These are phyloP conservation scores for Auricularia heimuer DNA, from an alignment of 768 basidiomycete species.

Conservation along the genomic window DNA sequence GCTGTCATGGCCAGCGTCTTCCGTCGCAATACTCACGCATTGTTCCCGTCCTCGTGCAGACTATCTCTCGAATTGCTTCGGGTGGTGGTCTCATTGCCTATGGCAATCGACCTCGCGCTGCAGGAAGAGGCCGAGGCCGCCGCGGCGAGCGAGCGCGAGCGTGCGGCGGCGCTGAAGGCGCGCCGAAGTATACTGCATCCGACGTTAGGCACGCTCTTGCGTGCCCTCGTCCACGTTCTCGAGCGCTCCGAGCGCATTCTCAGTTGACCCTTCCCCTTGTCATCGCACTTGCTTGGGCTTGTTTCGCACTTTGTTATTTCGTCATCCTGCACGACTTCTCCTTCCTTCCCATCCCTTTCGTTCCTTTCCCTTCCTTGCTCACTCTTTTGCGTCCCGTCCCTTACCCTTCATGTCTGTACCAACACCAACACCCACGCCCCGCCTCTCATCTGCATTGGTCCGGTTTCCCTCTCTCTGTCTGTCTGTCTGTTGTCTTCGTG, in stretches of 20 bases:
- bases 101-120: conserved; percentile 1
- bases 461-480: no score
- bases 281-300: neutral
- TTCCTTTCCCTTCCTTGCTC: no score
- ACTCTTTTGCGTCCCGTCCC: no score
- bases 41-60: neutral
- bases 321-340: neutral
- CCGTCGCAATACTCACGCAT: neutral
- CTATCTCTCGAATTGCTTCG: neutral
- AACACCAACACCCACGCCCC: no score
- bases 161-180: conserved; percentile 8
- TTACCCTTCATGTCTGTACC: no score
- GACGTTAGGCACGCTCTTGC: conserved; percentile 48
- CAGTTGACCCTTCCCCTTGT: conserved; percentile 5
- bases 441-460: no score
- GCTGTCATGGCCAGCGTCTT: conserved; percentile 47
- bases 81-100: neutral
- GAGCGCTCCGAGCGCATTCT: conserved; percentile 57
- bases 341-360: no score
- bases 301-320: neutral
- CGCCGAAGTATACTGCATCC: conserved; percentile 38
- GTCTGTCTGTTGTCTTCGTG: no score
- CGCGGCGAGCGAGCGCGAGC: conserved; percentile 13
- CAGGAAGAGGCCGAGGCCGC: conserved; percentile 8
- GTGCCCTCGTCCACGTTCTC: conserved; percentile 50